phyloP scores from a whole-genome alignment of 2,329 filamentous ascomycete genomes.

The Myriosclerotinia duriaeana region DNA sequence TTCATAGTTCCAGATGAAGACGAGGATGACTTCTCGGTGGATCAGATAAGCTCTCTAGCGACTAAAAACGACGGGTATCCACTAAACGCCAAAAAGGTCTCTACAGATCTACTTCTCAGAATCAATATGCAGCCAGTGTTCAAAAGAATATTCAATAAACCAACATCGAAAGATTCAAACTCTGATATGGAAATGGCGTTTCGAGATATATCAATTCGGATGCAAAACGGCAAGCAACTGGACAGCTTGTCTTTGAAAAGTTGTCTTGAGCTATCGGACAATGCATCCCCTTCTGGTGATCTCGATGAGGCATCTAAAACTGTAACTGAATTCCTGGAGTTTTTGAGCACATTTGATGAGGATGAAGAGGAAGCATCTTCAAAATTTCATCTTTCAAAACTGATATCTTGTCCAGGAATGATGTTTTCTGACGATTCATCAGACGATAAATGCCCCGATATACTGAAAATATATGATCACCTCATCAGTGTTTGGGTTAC shows the following conservation, averaged over 20 bases:
- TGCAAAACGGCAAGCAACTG: constrained; percentile 23
- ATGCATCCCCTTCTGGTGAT: constrained; percentile 31
- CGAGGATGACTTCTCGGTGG: constrained; percentile 9
- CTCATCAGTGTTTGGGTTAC: constrained; percentile 39
- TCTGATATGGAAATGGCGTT: constrained; percentile 12
- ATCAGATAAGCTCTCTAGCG: not conserved
- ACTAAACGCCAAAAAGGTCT: not conserved
- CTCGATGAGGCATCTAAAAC: constrained; percentile 32
- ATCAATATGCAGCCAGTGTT: constrained; percentile 21
- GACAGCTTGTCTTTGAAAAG: constrained; percentile 18
- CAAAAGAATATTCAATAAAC: constrained; percentile 15
- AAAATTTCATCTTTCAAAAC: constrained; percentile 30
- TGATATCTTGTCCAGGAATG: constrained; percentile 28
- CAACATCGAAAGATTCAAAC: not conserved
- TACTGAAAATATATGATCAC: constrained; percentile 38
- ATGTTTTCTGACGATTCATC: constrained; percentile 12
- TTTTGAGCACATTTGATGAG: constrained; percentile 25
- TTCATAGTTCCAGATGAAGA: constrained; percentile 37
- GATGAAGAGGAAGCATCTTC: constrained; percentile 24
- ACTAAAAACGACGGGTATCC: not conserved
- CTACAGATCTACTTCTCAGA: constrained; percentile 16
- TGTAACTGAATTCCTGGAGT: constrained; percentile 32
- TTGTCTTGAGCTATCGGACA: constrained; percentile 33
- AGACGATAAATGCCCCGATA: constrained; percentile 20
- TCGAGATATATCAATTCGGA: constrained; percentile 14